A percentile compares a stretch with the other conserved stretches of the same genome.
These are phyloP conservation scores for Entamoeba invadens DNA, from an alignment of 208 protist genomes.

Conservation along the genomic window DNA sequence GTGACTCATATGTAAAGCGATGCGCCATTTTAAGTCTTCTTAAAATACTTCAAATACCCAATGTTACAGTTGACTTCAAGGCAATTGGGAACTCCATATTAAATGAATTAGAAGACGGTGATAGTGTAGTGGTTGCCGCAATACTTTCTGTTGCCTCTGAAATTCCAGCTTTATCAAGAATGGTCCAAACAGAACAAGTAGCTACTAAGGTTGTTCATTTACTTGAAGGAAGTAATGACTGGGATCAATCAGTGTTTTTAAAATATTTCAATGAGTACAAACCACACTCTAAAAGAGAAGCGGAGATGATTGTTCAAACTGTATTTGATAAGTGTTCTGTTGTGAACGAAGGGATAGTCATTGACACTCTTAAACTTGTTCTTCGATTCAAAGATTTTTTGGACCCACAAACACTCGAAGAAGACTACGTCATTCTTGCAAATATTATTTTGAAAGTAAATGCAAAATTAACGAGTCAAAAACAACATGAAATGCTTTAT, in stretches of 20 bases:
- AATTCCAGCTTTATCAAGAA: constrained; percentile 40
- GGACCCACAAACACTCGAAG: not conserved
- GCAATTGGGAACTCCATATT: constrained; percentile 52
- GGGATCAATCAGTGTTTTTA: not conserved
- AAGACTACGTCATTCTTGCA: not conserved
- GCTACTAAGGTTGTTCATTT: not conserved
- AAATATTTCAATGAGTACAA: not conserved
- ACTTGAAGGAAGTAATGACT: not conserved
- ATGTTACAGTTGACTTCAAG: constrained; percentile 58
- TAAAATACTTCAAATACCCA: constrained; percentile 81
- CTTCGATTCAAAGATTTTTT: constrained; percentile 1
- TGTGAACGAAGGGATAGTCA: not conserved
- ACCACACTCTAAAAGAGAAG: not conserved
- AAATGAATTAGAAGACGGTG: constrained; percentile 71
- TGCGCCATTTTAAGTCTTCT: constrained; percentile 79
- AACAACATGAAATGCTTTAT: constrained; percentile 15
- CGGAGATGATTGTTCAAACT: not conserved
- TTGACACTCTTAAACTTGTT: not conserved
- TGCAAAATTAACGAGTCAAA: constrained; percentile 5
- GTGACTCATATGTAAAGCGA: constrained; percentile 89
- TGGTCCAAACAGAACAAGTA: not conserved
- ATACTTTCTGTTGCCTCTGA: constrained; percentile 75
- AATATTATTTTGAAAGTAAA: not conserved
- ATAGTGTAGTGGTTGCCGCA: constrained; percentile 77
- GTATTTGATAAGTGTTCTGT: constrained; percentile 26